Evolutionary conservation across 441 rosid species (phyloP), one percentile per base, ranked within the genome.

Genomic region (Jatropha multifida): DNA sequence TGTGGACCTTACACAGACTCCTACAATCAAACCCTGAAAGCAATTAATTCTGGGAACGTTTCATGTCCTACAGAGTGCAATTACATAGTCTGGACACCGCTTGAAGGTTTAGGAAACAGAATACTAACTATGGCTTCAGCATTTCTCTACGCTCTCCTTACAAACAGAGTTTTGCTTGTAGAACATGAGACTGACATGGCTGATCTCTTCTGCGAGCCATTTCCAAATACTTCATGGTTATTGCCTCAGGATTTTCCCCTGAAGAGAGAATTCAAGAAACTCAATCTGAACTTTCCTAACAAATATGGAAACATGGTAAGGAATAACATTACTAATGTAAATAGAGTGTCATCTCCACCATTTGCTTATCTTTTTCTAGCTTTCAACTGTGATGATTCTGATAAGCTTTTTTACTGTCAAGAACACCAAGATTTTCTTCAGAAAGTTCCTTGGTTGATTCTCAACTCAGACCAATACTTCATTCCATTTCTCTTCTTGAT

Each of bases 201-300:
- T 0, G 90, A 88, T 79, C 89, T 91, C 41, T 93, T 93, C 77
- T 91, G 98, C 26, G 92, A 93, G 80, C 98, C 97, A 1, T 89
- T 93, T 80, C 92, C 92, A 0, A 79, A 83, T 48, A 81, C 85
- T 46, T 86, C 98, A 6, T 93, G 97, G 98, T 76, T 87, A 58
- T 86, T 91, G 49, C 91, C 96, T 67, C 56, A 11, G 0, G 89
- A 86, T 82, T 93, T 88, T 58, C 94, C 91, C 9, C 77, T 88
- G 23, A 85, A 56, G 32, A 68, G 78, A 6, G 68, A 71, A 70
- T 86, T 87, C 49, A 63, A 82, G 65, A 77, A 79, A 44, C 68
- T 65, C 7, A 77, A 87, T 61, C 73, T 72, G 2, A 79, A 61
- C 7, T 37, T 69, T 26, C 5, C 6, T 26, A 11, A 54, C 18